These are phyloP conservation scores for Myriangium duriaei DNA, from an alignment of 2,329 filamentous ascomycete genomes.

Conservation along the genomic window DNA sequence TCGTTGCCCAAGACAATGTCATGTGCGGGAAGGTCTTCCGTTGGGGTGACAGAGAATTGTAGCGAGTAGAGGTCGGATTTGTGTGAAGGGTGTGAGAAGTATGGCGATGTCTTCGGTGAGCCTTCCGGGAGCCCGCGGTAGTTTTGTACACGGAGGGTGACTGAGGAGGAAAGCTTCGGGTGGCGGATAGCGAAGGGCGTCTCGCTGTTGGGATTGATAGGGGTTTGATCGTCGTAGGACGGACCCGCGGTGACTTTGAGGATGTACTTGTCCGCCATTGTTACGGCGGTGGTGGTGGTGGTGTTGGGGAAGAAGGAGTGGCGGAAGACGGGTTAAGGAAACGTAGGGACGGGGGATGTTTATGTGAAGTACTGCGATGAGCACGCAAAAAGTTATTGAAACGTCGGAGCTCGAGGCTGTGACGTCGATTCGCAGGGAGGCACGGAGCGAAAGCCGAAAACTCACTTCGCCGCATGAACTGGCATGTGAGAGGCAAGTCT, in stretches of 20 bases:
- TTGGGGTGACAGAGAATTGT: conserved; percentile 65
- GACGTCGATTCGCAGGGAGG: too few species aligned
- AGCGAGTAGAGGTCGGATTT: conserved; percentile 74
- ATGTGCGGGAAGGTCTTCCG: conserved; percentile 48
- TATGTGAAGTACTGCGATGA: too few species aligned
- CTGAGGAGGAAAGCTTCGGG: conserved; percentile 49
- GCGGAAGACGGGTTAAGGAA: not conserved
- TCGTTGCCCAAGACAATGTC: conserved; percentile 90
- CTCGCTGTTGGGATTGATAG: conserved; percentile 63
- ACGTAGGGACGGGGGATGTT: conserved; percentile 2
- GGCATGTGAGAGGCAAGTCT: too few species aligned
- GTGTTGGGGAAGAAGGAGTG: not conserved
- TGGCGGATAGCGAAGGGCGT: conserved; percentile 51
- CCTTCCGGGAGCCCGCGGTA: conserved; percentile 55
- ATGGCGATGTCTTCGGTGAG: conserved; percentile 58
- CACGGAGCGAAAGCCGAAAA: too few species aligned
- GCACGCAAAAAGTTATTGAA: too few species aligned
- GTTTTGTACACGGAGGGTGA: conserved; percentile 63
- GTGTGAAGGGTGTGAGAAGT: conserved; percentile 64
- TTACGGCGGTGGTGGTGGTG: not conserved
- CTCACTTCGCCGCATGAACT: too few species aligned
- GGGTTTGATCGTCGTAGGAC: conserved; percentile 62
- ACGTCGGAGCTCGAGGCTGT: too few species aligned
- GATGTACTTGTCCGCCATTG: conserved; percentile 57
- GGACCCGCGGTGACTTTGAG: conserved; percentile 73